phyloP scores from a whole-genome alignment of 1,284 basidiomycete genomes.

The Malassezia psittaci region DNA sequence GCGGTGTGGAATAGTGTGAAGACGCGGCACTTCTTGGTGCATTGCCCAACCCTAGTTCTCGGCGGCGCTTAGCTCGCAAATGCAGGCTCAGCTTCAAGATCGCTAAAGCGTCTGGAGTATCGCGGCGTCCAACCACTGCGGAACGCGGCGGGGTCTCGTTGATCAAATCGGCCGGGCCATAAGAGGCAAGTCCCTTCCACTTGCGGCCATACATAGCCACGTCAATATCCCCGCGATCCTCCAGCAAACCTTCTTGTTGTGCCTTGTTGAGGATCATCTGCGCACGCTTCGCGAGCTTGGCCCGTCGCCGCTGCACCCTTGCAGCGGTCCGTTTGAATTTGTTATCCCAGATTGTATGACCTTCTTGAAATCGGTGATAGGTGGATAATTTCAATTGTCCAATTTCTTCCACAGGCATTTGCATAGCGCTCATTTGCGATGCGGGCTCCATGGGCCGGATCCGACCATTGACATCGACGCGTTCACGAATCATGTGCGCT shows the following conservation, averaged over 20 bases:
- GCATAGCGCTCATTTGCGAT: slow-evolving; percentile 59
- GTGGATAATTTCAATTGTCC: slow-evolving; percentile 50
- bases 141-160: slow-evolving; percentile 25
- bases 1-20: no score
- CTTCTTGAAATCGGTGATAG: slow-evolving; percentile 26
- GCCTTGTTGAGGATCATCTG: slow-evolving; percentile 18
- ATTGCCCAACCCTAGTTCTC: not conserved
- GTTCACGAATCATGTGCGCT: slow-evolving; percentile 67
- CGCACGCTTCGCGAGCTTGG: slow-evolving; percentile 13
- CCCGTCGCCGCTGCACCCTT: slow-evolving; percentile 17
- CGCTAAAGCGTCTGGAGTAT: slow-evolving; percentile 18
- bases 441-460: slow-evolving; percentile 68
- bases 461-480: slow-evolving; percentile 67
- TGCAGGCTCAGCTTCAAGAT: slow-evolving; percentile 15
- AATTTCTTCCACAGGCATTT: slow-evolving; percentile 56
- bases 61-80: slow-evolving; percentile 14
- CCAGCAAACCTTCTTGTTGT: slow-evolving; percentile 19
- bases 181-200: slow-evolving; percentile 20
- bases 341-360: slow-evolving; percentile 28
- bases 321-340: slow-evolving; percentile 20
- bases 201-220: not conserved
- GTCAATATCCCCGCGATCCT: slow-evolving; percentile 6
- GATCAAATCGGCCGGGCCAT: slow-evolving; percentile 21
- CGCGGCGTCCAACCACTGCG: slow-evolving; percentile 24
- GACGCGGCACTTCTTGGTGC: not conserved